Conservation (phyloP, 306 rosid species). For the Rosa persica region DNA sequence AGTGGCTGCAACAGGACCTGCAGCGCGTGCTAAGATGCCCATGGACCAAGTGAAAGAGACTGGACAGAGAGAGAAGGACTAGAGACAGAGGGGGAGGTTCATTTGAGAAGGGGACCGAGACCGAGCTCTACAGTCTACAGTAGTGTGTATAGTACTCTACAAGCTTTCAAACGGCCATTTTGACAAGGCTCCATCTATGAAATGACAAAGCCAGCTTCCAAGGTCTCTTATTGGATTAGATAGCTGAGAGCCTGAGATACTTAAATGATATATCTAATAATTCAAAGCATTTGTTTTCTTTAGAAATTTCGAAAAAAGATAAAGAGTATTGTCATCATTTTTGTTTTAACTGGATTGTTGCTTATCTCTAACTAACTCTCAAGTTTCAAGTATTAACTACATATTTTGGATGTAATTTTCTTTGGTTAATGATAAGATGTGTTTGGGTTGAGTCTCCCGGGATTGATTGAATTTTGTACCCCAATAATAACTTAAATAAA, state of each 20-base stretch:
- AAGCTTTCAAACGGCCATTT: slow-evolving; percentile 22
- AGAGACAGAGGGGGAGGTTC: neutral
- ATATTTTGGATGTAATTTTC: too few species aligned
- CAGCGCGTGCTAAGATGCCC: slow-evolving; percentile 32
- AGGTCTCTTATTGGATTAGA: neutral
- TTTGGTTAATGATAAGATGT: too few species aligned
- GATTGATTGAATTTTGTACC: too few species aligned
- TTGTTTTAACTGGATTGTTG: too few species aligned
- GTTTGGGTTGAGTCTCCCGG: too few species aligned
- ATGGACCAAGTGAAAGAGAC: slow-evolving; percentile 30
- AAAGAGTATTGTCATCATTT: too few species aligned
- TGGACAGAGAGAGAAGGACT: slow-evolving; percentile 3
- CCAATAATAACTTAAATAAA: too few species aligned
- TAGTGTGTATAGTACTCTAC: neutral
- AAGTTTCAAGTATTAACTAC: too few species aligned
- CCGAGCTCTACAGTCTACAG: neutral
- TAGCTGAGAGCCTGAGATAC: neutral
- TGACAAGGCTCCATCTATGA: slow-evolving; percentile 30
- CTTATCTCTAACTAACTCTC: too few species aligned
- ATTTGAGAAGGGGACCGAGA: neutral
- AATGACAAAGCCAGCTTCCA: slow-evolving; percentile 26
- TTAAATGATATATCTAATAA: neutral
- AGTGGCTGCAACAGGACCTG: slow-evolving; percentile 17
- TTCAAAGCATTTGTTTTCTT: neutral
- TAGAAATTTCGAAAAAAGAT: too few species aligned